Conservation (phyloP, 192 early-diverging fungal species). For the Coemansia sp. region DNA sequence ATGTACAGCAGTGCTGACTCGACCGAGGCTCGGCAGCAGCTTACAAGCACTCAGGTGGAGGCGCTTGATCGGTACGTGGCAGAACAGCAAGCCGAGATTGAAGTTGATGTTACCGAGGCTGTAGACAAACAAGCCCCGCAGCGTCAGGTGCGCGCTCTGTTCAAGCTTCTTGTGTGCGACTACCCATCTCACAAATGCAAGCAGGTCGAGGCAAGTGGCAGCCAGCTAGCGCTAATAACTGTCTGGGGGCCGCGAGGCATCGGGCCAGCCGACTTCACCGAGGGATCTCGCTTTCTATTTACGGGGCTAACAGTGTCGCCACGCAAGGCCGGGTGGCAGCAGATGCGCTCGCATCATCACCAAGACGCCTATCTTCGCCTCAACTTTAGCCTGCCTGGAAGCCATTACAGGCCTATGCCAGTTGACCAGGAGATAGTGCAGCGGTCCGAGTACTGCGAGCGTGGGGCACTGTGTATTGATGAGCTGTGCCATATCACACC, state of each 20-base stretch:
- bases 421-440: conserved; percentile 14
- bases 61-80: conserved; percentile 1
- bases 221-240: conserved; percentile 24
- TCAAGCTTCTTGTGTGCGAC: conserved; percentile 43
- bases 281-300: conserved; percentile 34
- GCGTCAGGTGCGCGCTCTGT: conserved; percentile 27
- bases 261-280: conserved; percentile 19
- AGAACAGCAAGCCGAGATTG: background rate
- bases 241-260: conserved; percentile 36
- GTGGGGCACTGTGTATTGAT: conserved; percentile 23
- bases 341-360: background rate
- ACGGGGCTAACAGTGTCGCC: conserved; percentile 24
- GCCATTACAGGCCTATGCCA: conserved; percentile 11
- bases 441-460: conserved; percentile 25
- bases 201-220: background rate
- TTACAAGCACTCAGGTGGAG: conserved; percentile 8
- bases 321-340: background rate
- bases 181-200: conserved; percentile 33
- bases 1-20: conserved; percentile 4
- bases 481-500: conserved; percentile 23
- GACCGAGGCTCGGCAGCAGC: conserved; percentile 4
- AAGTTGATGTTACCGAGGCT: background rate
- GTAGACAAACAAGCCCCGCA: conserved; percentile 17
- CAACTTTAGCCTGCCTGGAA: conserved; percentile 16
- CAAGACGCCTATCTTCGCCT: conserved; percentile 9